Conservation (phyloP, 1,284 basidiomycete genomes). For the Ustilago esculenta region DNA sequence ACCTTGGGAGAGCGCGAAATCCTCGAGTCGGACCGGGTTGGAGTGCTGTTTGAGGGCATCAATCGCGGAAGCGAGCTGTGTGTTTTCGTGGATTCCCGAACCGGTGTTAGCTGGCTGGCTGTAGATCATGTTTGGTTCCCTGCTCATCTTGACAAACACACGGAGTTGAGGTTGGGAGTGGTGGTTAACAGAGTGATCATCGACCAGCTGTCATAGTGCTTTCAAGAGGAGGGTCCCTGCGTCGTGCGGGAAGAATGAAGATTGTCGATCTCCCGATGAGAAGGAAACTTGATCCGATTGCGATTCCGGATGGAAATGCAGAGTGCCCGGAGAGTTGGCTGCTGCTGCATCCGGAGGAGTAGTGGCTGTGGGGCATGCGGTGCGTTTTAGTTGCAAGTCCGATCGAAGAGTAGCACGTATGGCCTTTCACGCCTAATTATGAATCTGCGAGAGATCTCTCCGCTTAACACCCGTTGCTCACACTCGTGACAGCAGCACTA, state of each 20-base stretch:
- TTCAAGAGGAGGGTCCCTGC: slow-evolving; percentile 18
- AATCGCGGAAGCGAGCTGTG: slow-evolving; percentile 84
- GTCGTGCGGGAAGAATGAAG: neutral
- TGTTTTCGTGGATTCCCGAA: slow-evolving; percentile 81
- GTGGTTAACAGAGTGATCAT: too few species aligned
- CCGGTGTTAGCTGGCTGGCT: slow-evolving; percentile 86
- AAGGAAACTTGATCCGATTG: neutral
- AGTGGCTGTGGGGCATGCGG: too few species aligned
- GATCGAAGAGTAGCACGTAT: slow-evolving; percentile 4
- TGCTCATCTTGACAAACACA: slow-evolving; percentile 15
- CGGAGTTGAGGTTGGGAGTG: neutral
- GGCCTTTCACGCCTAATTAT: slow-evolving; percentile 11
- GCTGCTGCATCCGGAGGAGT: slow-evolving; percentile 22
- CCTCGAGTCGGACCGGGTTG: slow-evolving; percentile 84
- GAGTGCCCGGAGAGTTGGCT: slow-evolving; percentile 3
- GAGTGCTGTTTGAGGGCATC: slow-evolving; percentile 77
- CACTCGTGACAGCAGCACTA: too few species aligned
- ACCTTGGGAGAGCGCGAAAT: slow-evolving; percentile 80
- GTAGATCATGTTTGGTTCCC: slow-evolving; percentile 71
- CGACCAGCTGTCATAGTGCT: neutral
- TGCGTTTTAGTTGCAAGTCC: slow-evolving; percentile 2
- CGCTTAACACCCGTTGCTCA: too few species aligned
- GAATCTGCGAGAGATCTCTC: neutral
- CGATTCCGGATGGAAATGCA: slow-evolving; percentile 3
- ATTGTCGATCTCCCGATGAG: slow-evolving; percentile 20